phyloP scores from a whole-genome alignment of 345 rosid species.

The Gossypium australe region DNA sequence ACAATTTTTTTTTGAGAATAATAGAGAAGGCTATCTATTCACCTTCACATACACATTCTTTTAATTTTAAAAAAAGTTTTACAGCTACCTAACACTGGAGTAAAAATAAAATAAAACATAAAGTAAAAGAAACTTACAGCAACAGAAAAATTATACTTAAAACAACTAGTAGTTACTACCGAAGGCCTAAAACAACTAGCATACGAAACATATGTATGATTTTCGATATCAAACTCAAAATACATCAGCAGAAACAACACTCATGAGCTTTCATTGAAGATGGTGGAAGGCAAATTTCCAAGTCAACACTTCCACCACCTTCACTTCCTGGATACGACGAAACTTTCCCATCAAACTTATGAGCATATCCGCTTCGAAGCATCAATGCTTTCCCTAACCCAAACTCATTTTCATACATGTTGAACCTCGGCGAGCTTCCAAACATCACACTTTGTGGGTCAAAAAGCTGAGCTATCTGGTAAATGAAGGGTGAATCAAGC shows the following conservation, averaged over 20 bases:
- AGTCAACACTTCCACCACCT: slow-evolving; percentile 64
- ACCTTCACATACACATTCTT: no score
- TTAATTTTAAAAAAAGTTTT: no score
- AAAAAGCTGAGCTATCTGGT: slow-evolving; percentile 34
- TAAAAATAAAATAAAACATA: no score
- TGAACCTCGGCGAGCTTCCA: slow-evolving; percentile 78
- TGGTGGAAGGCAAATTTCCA: slow-evolving; percentile 62
- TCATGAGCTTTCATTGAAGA: slow-evolving; percentile 36
- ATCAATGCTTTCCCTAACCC: slow-evolving; percentile 30
- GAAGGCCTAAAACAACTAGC: no score
- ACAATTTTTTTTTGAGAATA: no score
- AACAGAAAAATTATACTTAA: no score
- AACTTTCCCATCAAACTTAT: slow-evolving; percentile 72
- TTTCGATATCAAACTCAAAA: no score
- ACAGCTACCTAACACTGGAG: no score
- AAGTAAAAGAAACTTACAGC: no score
- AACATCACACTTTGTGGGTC: slow-evolving; percentile 55
- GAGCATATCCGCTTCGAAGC: slow-evolving; percentile 59
- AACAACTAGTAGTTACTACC: no score
- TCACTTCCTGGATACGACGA: slow-evolving; percentile 52
- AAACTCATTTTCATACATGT: slow-evolving; percentile 49
- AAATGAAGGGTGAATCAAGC: slow-evolving; percentile 24
- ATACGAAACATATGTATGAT: no score
- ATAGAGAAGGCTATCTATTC: no score
- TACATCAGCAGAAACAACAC: not conserved